Evolutionary conservation across 2,329 filamentous ascomycete species (phyloP).

Genomic region (Rutstroemia sp.): DNA sequence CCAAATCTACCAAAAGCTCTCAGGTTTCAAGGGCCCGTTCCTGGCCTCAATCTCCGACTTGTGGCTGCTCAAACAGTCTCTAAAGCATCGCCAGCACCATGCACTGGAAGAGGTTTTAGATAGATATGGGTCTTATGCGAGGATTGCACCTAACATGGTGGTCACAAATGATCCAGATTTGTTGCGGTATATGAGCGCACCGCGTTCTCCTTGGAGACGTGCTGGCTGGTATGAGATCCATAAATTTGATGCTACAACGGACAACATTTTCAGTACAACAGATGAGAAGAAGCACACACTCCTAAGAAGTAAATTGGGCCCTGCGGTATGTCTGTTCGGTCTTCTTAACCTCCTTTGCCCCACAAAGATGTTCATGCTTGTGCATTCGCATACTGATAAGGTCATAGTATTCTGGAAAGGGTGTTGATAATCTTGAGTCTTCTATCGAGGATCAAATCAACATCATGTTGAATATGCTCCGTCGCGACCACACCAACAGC

Average conservation of each 20-base stretch:
- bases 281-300: constrained; percentile 38
- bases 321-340: constrained; percentile 26
- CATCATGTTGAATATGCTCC: background rate
- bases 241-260: constrained; percentile 43
- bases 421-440: constrained; percentile 41
- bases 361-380: too few relatives aligned
- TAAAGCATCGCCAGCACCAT: too few relatives aligned
- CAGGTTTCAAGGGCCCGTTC: too few relatives aligned
- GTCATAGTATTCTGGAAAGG: constrained; percentile 41
- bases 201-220: constrained; percentile 33
- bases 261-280: constrained; percentile 45
- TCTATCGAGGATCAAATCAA: constrained; percentile 35
- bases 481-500: constrained; percentile 30
- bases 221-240: constrained; percentile 40
- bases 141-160: constrained; percentile 30
- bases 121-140: too few relatives aligned
- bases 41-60: too few relatives aligned
- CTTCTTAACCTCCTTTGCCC: too few relatives aligned
- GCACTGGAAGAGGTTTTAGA: too few relatives aligned
- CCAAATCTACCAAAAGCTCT: too few relatives aligned
- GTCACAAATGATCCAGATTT: constrained; percentile 35
- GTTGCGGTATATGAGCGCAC: constrained; percentile 33
- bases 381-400: too few relatives aligned
- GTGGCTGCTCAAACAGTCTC: too few relatives aligned
- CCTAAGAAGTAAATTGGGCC: constrained; percentile 40